Percentiles rank a stretch among this genome's conserved stretches.
Evolutionary conservation across 495 filamentous ascomycete genomes (phyloP).

Genomic region (Paragyromitra xinjiangensis): DNA sequence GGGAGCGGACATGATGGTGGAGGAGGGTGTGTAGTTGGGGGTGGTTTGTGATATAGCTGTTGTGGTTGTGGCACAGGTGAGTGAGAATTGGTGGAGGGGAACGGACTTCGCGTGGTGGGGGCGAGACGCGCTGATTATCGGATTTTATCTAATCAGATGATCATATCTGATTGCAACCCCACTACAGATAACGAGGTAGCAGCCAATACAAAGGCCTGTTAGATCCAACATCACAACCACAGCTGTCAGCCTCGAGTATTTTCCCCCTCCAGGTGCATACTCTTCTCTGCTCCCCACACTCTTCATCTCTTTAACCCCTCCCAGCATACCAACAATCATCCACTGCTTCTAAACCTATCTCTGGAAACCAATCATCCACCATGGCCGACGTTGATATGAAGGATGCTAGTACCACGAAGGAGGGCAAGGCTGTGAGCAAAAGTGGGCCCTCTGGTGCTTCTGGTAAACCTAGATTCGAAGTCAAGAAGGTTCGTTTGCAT

Average conservation of each 20-base stretch:
- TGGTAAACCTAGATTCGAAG: slow-evolving; percentile 93
- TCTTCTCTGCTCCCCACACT: background rate
- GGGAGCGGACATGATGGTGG: slow-evolving; percentile 8
- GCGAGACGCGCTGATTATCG: background rate
- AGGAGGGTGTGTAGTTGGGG: background rate
- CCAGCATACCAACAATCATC: background rate
- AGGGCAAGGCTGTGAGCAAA: slow-evolving; percentile 65
- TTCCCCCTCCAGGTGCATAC: slow-evolving; percentile 26
- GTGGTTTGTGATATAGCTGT: background rate
- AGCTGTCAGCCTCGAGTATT: background rate
- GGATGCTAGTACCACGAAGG: slow-evolving; percentile 73
- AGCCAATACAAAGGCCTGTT: background rate
- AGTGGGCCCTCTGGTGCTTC: slow-evolving; percentile 65
- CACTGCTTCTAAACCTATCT: background rate
- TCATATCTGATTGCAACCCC: background rate
- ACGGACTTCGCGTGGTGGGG: background rate
- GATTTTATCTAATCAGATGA: slow-evolving; percentile 17
- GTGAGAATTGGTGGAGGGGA: slow-evolving; percentile 22
- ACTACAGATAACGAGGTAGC: background rate
- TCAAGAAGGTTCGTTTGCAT: slow-evolving; percentile 81
- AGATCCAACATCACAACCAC: background rate
- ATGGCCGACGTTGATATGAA: slow-evolving; percentile 99
- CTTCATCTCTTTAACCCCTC: background rate
- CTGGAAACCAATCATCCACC: slow-evolving; percentile 47
- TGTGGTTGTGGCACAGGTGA: background rate